Evolutionary conservation across 257 asterid species (phyloP).

Genomic region (Capsicum baccatum): DNA sequence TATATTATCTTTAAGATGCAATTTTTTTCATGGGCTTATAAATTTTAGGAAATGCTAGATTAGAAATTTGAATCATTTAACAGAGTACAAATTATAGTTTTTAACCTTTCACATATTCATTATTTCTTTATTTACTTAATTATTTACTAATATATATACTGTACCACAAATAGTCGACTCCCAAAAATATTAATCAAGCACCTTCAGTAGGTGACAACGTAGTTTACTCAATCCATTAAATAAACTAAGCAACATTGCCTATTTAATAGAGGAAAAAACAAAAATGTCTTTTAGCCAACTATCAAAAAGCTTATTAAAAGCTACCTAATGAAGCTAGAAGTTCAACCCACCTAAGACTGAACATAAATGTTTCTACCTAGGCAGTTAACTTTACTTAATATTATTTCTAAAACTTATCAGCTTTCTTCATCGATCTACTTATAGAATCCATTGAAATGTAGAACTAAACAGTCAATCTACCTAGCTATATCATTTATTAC

Average conservation of each 20-base stretch:
- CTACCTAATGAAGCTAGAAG: conserved; percentile 9
- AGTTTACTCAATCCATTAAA: neutral
- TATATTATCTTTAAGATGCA: neutral
- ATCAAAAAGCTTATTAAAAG: neutral
- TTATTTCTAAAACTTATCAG: neutral
- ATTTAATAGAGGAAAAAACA: neutral
- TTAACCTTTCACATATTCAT: neutral
- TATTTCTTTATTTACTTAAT: neutral
- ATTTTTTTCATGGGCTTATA: neutral
- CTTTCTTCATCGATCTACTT: neutral
- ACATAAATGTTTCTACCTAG: neutral
- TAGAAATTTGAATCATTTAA: neutral
- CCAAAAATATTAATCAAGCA: neutral
- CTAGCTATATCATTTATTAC: neutral
- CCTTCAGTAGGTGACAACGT: neutral
- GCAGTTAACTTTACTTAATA: conserved; percentile 8
- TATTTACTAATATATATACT: neutral
- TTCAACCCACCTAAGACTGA: conserved; percentile 16
- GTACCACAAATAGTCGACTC: neutral
- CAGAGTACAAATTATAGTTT: neutral
- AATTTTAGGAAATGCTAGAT: neutral
- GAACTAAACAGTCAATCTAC: neutral
- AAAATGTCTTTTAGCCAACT: neutral
- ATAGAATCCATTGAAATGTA: neutral
- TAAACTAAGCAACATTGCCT: conserved; percentile 4